Evolutionary conservation across 2,329 filamentous ascomycete species (phyloP).

Genomic region (Sclerotinia sclerotiorum): DNA sequence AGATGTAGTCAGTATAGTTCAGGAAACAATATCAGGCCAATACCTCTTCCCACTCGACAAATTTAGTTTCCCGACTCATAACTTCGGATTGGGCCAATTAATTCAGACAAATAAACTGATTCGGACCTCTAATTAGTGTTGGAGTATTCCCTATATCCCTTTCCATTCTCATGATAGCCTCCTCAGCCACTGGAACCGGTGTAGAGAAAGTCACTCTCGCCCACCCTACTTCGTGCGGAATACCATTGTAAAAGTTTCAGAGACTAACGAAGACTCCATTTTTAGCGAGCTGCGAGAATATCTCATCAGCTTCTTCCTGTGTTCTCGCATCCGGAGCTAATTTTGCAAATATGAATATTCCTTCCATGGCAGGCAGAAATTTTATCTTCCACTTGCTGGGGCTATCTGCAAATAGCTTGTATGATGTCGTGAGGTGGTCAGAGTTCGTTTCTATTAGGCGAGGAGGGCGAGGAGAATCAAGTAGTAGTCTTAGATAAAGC

Average conservation of each 20-base stretch:
- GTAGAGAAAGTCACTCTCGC: constrained; percentile 1
- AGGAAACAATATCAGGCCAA: neutral
- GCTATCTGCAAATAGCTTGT: neutral
- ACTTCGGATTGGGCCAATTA: neutral
- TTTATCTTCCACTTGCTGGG: constrained; percentile 2
- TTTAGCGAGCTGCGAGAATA: neutral
- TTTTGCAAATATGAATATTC: neutral
- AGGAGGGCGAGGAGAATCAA: neutral
- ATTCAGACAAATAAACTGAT: neutral
- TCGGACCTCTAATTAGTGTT: neutral
- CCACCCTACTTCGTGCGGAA: constrained; percentile 3
- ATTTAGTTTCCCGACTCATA: neutral
- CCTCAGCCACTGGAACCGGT: neutral
- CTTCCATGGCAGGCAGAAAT: constrained; percentile 8
- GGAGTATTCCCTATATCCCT: neutral
- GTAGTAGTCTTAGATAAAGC: neutral
- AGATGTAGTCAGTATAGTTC: too few relatives aligned
- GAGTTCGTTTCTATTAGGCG: neutral
- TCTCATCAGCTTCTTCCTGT: constrained; percentile 1
- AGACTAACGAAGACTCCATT: neutral
- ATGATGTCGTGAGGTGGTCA: neutral
- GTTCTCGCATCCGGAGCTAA: neutral
- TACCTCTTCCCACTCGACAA: neutral
- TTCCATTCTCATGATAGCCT: neutral
- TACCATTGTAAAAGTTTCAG: neutral